Evolutionary conservation across 139 green algal species (phyloP), one percentile per base, ranked within the genome.

Genomic region (Chlorella sorokiniana): DNA sequence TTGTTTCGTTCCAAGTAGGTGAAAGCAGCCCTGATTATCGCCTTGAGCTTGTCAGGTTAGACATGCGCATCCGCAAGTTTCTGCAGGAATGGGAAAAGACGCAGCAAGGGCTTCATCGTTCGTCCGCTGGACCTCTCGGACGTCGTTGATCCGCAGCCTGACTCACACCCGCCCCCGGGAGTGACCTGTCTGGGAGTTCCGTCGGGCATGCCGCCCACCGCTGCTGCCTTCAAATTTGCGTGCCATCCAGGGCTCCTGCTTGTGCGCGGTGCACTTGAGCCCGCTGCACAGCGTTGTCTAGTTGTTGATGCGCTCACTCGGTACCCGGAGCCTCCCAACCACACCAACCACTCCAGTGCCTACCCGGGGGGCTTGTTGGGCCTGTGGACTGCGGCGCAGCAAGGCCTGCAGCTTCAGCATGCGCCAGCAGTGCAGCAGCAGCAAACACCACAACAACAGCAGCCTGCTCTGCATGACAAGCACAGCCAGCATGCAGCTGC

Each of bases 371-470:
- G 45, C 4, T 31, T 92, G 41, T 33, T 51, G 1, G 84, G 81
- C 22, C 64, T 96, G 38, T 93, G 89, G 87, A 25, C 40, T 1
- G 91, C 93, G 25, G 89, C 87, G n/a, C 74, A 84, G 76, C 61
- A 85, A 37, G 87, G 79, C 38, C 56, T 85, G 52, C 72, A 67
- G 25, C 72, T 86, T 18, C 79, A 83, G 11, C 52, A 31, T 8
- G 37, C n/a, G 4, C 18, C n/a, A 45, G 41, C 40, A 25, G 41
- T 54, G 31, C 52, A 82, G 29, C 40, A 56, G 33, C 83, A 64
- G 68, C 68, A 82, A n/a, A 76, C 69, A 25, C 54, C 35, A 37
- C 76, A 59, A 33, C 29, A 33, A 31, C 29, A 72, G 61, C 42
- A 44, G 37, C 52, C 45, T 18, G 1, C 1, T 45, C 4, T 27